Base-by-base conservation (phyloP, 2,329 filamentous ascomycete species). In the Penicillium rolfsii region DNA sequence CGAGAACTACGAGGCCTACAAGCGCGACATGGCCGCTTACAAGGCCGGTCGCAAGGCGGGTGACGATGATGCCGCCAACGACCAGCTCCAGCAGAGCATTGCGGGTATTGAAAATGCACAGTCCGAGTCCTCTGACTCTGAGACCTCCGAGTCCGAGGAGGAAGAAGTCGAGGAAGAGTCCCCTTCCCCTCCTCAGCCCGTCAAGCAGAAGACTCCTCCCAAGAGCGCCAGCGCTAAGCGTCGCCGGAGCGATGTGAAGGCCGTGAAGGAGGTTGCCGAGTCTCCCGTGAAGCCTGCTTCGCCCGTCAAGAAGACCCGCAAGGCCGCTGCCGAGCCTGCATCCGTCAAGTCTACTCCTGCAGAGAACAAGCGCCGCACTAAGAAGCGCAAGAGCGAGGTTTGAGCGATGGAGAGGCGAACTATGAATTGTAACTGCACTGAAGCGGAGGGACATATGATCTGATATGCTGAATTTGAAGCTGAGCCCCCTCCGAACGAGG, bases 1-100 rank as follows among this genome's bases (percentile, higher is more conserved):
- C 63, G 76, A 79, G 62, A 85, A 85, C 61, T 79, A 87, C 65
- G 82, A 83, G 52, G 75, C 80, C 46, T 88, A 86, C 76, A 82
- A 85, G 66, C 76, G 81, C 58, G 81, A 84, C 55, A 79, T 85
- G 71, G 79, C 79, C 54, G 80, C 79, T 3, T 89, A 88, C 78
- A 83, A 85, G 70, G 82, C 82, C 55, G 79, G 77, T n/a, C 76
- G 77, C 14, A 73, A 80, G 55, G 75, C 73, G 19, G 72, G 77
- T 36, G 81, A 82, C 52, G 74, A 81, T 0, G 74, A 77, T 46
- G 77, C 75, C 12, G 74, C 73, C 40, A 72, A 64, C 36, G 71
- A 64, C 50, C 78, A 78, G 71, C 77, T 79, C 33, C 78, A 80
- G 55, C 74, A 80, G 61, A 74, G 76, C 43, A 74, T 76, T 30